Conservation (phyloP, 1,139 yeast genomes). For the Taphrina populina region DNA sequence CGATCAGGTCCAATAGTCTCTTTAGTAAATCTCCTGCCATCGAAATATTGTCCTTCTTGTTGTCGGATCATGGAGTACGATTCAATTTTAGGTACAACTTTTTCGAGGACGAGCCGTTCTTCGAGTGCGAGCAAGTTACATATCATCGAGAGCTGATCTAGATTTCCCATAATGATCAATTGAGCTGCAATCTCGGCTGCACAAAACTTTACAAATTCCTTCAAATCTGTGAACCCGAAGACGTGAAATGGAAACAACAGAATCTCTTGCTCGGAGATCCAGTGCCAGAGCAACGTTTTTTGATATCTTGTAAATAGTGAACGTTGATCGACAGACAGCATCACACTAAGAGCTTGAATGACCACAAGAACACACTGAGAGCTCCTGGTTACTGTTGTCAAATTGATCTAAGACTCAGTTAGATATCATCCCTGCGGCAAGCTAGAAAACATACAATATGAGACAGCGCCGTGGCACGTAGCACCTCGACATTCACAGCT, state of each 20-base stretch:
- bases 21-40: neutral
- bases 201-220: neutral
- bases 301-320: neutral
- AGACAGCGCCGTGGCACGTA: constrained; percentile 2
- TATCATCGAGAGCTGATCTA: constrained; percentile 1
- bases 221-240: neutral
- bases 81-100: neutral
- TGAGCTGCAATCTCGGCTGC: constrained; percentile 10
- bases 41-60: neutral
- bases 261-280: neutral
- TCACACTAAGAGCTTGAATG: neutral
- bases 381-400: neutral
- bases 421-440: neutral
- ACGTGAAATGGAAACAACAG: constrained; percentile 6
- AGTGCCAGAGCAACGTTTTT: neutral
- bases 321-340: neutral
- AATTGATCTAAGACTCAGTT: neutral
- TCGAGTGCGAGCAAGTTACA: neutral
- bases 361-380: neutral
- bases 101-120: too few relatives aligned
- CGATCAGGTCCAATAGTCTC: neutral
- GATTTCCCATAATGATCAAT: neutral
- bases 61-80: too few relatives aligned
- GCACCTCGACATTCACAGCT: neutral
- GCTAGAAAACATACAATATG: neutral